Base-by-base conservation (phyloP, 192 early-diverging fungal genomes). In the Bifiguratus adelaidae region DNA sequence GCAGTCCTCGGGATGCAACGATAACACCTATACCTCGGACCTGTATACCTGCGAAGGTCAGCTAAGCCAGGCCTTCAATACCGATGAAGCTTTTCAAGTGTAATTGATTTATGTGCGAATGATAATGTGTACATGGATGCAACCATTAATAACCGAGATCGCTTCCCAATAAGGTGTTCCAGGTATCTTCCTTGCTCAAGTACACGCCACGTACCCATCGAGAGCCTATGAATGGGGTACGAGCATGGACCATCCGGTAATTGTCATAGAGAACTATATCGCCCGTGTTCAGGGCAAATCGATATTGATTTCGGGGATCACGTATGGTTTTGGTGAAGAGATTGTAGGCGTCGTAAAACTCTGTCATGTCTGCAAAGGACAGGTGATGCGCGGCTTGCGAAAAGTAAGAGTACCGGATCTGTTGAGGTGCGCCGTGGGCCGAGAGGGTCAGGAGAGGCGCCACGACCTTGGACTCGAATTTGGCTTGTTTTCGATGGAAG, bases 241-340 rank as follows among this genome's bases (percentile, higher is more conserved):
- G 62, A n/a, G 68, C 68, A 23, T 70, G 68, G 7, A 70, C 47
- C 15, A 70, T 61, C 48, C 63, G 65, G 23, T 48, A 28, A 37
- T 70, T 70, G 47, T 70, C 65, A 38, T 70, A 70, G 2, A 70
- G 65, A 15, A 70, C 68, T 22, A 70, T 53, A 26, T 70, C 68
- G 15, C 68, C 68, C 1, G 59, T 16, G 28, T 59, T 25, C 52
- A 70, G 29, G 2, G 49, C 42, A 7, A 65, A 63, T 62, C 63
- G 61, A 37, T 66, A 50, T 46, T 70, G 68, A 43, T 61, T 64
- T 42, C 65, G 60, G 23, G 65, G 60, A 49, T 60, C 63, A 33
- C 67, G 67, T 11, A 70, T 50, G 18, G 65, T 53, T 49, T 53
- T 59, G 46, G 65, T 62, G 63, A 63, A 70, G 23, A 50, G 44